Evolutionary conservation across 139 green algal genomes (phyloP).

Genomic region (Raphidocelis subcapitata): DNA sequence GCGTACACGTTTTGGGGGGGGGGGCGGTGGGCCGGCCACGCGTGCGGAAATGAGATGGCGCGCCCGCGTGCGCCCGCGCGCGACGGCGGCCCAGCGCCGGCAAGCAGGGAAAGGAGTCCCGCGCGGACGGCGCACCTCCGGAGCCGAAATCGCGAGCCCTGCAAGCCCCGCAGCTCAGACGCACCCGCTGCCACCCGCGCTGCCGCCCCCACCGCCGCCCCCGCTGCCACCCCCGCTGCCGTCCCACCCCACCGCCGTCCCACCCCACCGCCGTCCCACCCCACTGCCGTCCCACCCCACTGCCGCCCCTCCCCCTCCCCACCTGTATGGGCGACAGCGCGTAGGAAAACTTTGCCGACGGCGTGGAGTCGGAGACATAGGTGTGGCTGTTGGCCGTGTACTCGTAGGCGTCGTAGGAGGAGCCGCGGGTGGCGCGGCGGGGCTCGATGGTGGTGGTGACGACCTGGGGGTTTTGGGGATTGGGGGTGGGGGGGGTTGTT

Average conservation of each 20-base stretch:
- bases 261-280: background rate
- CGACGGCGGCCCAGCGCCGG: background rate
- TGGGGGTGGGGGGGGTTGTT: background rate
- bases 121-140: background rate
- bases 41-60: background rate
- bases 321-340: conserved; percentile 78
- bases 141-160: background rate
- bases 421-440: conserved; percentile 5
- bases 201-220: background rate
- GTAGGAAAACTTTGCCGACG: conserved; percentile 77
- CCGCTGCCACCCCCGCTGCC: background rate
- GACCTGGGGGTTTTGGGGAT: conserved; percentile 46
- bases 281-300: background rate
- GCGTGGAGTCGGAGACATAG: conserved; percentile 69
- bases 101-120: background rate
- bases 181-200: background rate
- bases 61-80: no score
- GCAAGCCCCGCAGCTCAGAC: background rate
- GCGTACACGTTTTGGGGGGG: background rate
- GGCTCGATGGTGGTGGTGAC: conserved; percentile 83
- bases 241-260: background rate
- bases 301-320: background rate
- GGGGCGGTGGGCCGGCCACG: background rate
- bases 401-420: conserved; percentile 83
- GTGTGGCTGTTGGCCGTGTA: conserved; percentile 91